A percentile compares a stretch with the other conserved stretches of the same genome.
Conservation (phyloP, 2,329 filamentous ascomycete species). For the Claviceps maximensis region DNA sequence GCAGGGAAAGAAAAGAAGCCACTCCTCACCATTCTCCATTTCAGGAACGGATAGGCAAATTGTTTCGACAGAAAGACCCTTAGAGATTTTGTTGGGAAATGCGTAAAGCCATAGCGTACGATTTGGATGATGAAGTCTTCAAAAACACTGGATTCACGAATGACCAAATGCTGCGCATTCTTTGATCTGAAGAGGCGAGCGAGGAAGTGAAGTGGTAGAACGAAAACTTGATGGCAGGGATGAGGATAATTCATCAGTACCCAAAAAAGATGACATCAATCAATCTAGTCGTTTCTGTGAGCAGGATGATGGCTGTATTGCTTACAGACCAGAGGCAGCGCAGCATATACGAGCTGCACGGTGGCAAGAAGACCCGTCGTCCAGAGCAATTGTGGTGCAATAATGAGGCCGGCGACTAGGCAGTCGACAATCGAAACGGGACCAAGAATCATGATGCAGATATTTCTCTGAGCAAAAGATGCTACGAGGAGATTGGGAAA, state of each 20-base stretch:
- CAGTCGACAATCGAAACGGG: slow-evolving; percentile 68
- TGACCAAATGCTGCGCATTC: slow-evolving; percentile 39
- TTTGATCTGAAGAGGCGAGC: slow-evolving; percentile 9
- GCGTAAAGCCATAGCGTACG: slow-evolving; percentile 64
- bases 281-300: neutral
- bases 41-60: slow-evolving; percentile 60
- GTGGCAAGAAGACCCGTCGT: slow-evolving; percentile 51
- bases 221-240: neutral
- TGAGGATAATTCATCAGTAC: neutral
- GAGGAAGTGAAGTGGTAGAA: slow-evolving; percentile 5
- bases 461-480: neutral
- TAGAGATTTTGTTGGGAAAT: slow-evolving; percentile 54
- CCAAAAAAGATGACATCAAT: neutral
- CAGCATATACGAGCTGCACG: slow-evolving; percentile 44
- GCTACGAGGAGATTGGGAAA: neutral
- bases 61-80: slow-evolving; percentile 65
- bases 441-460: slow-evolving; percentile 50
- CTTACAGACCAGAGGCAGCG: slow-evolving; percentile 47
- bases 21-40: slow-evolving; percentile 63
- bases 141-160: slow-evolving; percentile 56
- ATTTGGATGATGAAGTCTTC: slow-evolving; percentile 67
- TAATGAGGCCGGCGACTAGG: slow-evolving; percentile 55
- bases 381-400: slow-evolving; percentile 57
- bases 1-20: slow-evolving; percentile 50
- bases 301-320: neutral